Percentiles rank a stretch among this genome's conserved stretches.
phyloP scores from a whole-genome alignment of 73 alveolate species.

The Paraurostyla sp. region DNA sequence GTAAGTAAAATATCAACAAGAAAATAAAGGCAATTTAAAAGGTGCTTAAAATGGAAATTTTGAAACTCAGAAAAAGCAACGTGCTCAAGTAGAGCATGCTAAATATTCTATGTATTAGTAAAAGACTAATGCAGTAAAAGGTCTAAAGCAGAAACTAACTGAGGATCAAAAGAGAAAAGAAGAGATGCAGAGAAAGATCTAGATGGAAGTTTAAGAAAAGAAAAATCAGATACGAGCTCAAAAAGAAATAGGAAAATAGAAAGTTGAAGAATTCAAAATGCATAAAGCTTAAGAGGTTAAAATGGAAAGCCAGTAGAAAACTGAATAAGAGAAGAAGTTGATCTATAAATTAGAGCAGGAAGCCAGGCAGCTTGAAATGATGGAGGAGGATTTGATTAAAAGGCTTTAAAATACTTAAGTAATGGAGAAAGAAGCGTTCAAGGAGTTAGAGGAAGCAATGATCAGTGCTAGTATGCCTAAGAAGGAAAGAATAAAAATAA shows the following conservation, averaged over 20 bases:
- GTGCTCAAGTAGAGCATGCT: conserved; percentile 4
- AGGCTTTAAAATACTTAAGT: conserved; percentile 35
- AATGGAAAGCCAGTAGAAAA: conserved; percentile 1
- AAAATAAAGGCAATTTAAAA: conserved; percentile 6
- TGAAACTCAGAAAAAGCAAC: neutral
- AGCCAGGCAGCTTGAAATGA: conserved; percentile 33
- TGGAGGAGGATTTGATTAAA: conserved; percentile 32
- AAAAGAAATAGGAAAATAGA: neutral
- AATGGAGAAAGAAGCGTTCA: conserved; percentile 59
- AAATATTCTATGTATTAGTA: conserved; percentile 19
- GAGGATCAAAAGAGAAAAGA: conserved; percentile 10
- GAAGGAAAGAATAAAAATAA: conserved; percentile 21
- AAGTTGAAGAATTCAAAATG: neutral
- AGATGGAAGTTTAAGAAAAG: neutral
- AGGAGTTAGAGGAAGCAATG: conserved; percentile 64
- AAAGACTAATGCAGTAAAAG: neutral
- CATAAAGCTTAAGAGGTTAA: neutral
- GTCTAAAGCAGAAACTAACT: neutral
- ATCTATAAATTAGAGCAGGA: conserved; percentile 9
- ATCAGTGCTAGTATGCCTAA: conserved; percentile 59
- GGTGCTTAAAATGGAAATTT: conserved; percentile 32
- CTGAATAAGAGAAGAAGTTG: conserved; percentile 23
- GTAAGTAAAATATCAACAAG: conserved; percentile 29
- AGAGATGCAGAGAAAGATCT: neutral
- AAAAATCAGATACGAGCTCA: conserved; percentile 10